These are phyloP conservation scores for Kwoniella newhampshirensis DNA, from an alignment of 768 basidiomycete genomes.

Conservation along the genomic window DNA sequence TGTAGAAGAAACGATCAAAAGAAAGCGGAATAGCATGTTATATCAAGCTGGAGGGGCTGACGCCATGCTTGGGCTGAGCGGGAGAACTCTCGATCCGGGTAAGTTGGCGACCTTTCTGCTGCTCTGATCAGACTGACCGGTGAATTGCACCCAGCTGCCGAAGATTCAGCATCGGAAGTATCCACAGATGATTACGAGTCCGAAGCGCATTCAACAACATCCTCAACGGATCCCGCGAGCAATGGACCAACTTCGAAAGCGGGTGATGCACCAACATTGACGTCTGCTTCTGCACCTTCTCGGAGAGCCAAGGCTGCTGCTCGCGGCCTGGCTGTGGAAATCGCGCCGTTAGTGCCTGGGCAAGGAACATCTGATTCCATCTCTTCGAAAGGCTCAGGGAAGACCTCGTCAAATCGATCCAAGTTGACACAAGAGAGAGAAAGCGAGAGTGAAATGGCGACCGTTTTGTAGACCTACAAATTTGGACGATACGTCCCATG, in stretches of 20 bases:
- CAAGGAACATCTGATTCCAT: too few relatives aligned
- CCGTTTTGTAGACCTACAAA: too few relatives aligned
- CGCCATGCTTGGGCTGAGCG: conserved; percentile 39
- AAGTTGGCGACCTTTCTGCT: conserved; percentile 3
- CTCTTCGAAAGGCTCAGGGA: too few relatives aligned
- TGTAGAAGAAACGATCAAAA: conserved; percentile 29
- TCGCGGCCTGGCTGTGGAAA: conserved; percentile 10
- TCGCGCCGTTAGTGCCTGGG: too few relatives aligned
- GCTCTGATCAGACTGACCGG: background rate
- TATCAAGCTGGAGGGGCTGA: conserved; percentile 46
- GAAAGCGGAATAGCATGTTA: conserved; percentile 47
- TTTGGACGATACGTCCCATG: too few relatives aligned
- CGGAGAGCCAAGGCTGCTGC: conserved; percentile 19
- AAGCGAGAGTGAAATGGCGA: too few relatives aligned
- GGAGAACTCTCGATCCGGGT: conserved; percentile 41
- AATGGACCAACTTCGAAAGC: too few relatives aligned
- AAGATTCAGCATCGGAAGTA: conserved; percentile 22
- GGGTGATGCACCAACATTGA: too few relatives aligned
- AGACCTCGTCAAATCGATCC: too few relatives aligned
- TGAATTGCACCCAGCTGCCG: conserved; percentile 3
- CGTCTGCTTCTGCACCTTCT: conserved; percentile 5
- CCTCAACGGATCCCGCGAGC: conserved; percentile 7
- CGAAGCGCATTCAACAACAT: conserved; percentile 9
- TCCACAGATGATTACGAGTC: conserved; percentile 22
- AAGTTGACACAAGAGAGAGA: too few relatives aligned